phyloP scores from a whole-genome alignment of 352 stramenopile genomes.

The Aphanomyces astaci region DNA sequence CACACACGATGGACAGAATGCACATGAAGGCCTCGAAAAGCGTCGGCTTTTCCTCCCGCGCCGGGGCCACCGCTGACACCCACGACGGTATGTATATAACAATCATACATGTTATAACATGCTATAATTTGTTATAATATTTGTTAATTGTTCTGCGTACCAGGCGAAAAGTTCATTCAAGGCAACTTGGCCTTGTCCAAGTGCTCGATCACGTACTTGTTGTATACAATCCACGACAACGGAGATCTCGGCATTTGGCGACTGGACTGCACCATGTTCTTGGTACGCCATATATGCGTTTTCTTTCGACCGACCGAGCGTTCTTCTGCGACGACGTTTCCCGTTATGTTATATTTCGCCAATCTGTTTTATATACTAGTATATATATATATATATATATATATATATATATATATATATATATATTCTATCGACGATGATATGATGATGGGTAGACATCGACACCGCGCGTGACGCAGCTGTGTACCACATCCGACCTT shows the following conservation, averaged over 20 bases:
- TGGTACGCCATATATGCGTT: constrained; percentile 38
- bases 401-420: too few relatives aligned
- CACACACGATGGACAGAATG: constrained; percentile 7
- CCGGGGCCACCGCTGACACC: constrained; percentile 16
- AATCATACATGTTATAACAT: too few relatives aligned
- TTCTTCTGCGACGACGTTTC: too few relatives aligned
- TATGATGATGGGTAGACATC: too few relatives aligned
- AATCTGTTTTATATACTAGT: too few relatives aligned
- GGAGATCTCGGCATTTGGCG: constrained; percentile 70
- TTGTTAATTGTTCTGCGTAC: too few relatives aligned
- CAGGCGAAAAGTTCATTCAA: constrained; percentile 22
- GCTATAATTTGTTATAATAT: too few relatives aligned
- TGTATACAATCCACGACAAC: constrained; percentile 56
- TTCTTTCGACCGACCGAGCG: too few relatives aligned
- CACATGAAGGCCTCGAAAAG: constrained; percentile 5
- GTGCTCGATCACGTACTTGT: constrained; percentile 30
- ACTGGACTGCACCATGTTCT: constrained; percentile 53
- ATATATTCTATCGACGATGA: too few relatives aligned
- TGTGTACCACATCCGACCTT: neutral
- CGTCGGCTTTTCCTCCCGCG: constrained; percentile 8
- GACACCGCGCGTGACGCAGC: neutral
- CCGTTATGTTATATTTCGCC: too few relatives aligned
- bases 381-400: too few relatives aligned
- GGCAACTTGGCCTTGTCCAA: constrained; percentile 15
- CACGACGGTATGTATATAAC: constrained; percentile 22